Evolutionary conservation across 129 eudicot genomes (phyloP).

Genomic region (Lonicera japonica): DNA sequence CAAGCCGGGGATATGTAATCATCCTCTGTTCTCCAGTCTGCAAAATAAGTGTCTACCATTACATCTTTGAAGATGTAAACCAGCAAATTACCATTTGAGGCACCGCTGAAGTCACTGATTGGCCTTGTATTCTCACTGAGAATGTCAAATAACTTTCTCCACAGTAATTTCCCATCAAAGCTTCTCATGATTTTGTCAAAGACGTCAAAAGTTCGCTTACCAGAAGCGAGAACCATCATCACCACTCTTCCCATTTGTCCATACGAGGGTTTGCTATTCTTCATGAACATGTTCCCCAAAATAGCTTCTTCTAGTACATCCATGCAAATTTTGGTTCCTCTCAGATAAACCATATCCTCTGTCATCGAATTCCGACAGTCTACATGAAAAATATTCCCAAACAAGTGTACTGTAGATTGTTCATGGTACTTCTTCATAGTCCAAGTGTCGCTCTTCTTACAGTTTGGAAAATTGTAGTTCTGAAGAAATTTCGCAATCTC

Average conservation of each 20-base stretch:
- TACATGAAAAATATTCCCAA: constrained; percentile 32
- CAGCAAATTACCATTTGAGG: constrained; percentile 2
- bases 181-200: constrained; percentile 11
- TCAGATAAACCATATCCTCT: constrained; percentile 32
- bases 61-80: constrained; percentile 19
- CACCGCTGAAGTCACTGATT: not conserved
- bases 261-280: constrained; percentile 8
- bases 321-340: constrained; percentile 22
- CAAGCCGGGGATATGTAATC: constrained; percentile 46
- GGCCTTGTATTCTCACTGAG: too few relatives aligned
- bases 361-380: constrained; percentile 30
- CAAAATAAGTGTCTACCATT: constrained; percentile 25
- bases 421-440: not conserved
- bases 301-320: constrained; percentile 43
- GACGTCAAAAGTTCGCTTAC: constrained; percentile 3
- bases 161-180: constrained; percentile 8
- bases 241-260: constrained; percentile 36
- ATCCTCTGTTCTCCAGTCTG: constrained; percentile 17
- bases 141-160: constrained; percentile 33
- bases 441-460: not conserved
- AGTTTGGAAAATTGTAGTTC: constrained; percentile 11
- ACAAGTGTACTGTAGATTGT: constrained; percentile 10
- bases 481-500: constrained; percentile 26
- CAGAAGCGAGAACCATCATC: constrained; percentile 37
- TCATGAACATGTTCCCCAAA: constrained; percentile 1